Evolutionary conservation across 768 basidiomycete species (phyloP).

Genomic region (Auricularia cornea): DNA sequence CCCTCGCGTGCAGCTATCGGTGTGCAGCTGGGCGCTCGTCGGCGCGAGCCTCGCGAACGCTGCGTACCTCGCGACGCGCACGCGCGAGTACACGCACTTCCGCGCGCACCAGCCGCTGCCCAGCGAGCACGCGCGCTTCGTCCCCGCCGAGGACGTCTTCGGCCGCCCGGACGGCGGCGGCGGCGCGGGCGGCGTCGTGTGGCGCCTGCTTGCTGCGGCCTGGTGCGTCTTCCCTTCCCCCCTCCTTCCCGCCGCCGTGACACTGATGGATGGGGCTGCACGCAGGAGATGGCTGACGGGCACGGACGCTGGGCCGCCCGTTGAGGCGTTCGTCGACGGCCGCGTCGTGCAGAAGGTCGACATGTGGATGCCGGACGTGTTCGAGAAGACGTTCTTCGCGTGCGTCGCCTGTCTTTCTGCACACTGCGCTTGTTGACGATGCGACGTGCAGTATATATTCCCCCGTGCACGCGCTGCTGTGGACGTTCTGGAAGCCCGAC

Average conservation of each 20-base stretch:
- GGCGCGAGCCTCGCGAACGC: slow-evolving; percentile 40
- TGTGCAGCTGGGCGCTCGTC: slow-evolving; percentile 55
- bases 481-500: slow-evolving; percentile 58
- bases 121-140: background rate
- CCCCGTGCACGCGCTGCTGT: slow-evolving; percentile 64
- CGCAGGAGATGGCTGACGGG: background rate
- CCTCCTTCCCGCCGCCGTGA: too few relatives aligned
- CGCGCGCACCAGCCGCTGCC: slow-evolving; percentile 18
- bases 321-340: background rate
- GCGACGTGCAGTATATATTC: slow-evolving; percentile 52
- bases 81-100: slow-evolving; percentile 58
- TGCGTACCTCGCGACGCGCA: slow-evolving; percentile 13
- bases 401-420: slow-evolving; percentile 2
- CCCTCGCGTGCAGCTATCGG: slow-evolving; percentile 42
- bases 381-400: slow-evolving; percentile 59
- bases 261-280: background rate
- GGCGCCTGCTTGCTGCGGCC: background rate
- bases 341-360: slow-evolving; percentile 57
- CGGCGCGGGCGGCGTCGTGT: background rate
- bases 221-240: background rate
- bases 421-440: background rate
- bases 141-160: background rate
- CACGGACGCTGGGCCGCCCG: background rate
- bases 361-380: slow-evolving; percentile 67
- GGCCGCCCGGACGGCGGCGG: background rate